Percentiles rank a stretch among this genome's conserved stretches.
Evolutionary conservation across 1,139 yeast genomes (phyloP).

Genomic region (Suhomyces atakaporum): DNA sequence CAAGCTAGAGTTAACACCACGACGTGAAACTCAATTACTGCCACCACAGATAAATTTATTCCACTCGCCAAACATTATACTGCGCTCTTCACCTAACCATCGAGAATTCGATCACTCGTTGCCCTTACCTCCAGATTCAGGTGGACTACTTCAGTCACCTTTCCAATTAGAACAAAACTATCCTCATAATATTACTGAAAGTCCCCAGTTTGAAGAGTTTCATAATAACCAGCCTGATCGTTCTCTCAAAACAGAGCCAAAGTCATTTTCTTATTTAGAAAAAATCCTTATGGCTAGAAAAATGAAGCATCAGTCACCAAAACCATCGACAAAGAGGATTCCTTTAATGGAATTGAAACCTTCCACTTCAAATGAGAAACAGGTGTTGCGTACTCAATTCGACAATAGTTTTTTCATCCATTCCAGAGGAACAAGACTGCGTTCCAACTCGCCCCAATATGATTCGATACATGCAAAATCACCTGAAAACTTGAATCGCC

Average conservation of each 20-base stretch:
- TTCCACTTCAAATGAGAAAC: not conserved
- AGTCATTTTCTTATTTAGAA: slow-evolving; percentile 32
- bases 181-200: not conserved
- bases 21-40: too few species aligned
- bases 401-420: too few species aligned
- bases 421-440: too few species aligned
- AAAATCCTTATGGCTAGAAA: slow-evolving; percentile 24
- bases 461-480: too few species aligned
- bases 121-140: slow-evolving; percentile 25
- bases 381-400: not conserved
- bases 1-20: too few species aligned
- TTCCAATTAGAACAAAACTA: slow-evolving; percentile 8
- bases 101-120: slow-evolving; percentile 27
- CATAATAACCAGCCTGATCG: not conserved
- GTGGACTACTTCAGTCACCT: slow-evolving; percentile 16
- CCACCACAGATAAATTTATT: too few species aligned
- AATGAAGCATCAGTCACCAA: slow-evolving; percentile 10
- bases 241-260: slow-evolving; percentile 7
- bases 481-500: too few species aligned
- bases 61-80: too few species aligned
- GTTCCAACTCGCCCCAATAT: too few species aligned
- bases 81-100: slow-evolving; percentile 3
- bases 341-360: not conserved
- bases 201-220: slow-evolving; percentile 8
- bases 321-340: not conserved